These are phyloP conservation scores for Coprinopsis strossmayeri DNA, from an alignment of 768 basidiomycete genomes.

Conservation along the genomic window DNA sequence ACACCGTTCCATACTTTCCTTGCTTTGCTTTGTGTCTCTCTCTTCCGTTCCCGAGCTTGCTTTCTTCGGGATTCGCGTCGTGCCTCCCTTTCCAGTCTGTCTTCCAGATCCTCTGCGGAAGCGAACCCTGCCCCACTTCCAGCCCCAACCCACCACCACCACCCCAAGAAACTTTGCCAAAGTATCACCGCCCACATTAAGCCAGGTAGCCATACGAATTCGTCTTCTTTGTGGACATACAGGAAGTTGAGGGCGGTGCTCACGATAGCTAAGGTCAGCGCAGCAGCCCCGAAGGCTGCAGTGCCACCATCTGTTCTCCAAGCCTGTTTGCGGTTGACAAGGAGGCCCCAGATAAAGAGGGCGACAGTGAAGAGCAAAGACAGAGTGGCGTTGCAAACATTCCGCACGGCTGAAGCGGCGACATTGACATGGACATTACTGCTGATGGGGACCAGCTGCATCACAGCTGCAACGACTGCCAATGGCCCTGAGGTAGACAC, in stretches of 20 bases:
- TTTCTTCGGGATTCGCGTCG: conserved; percentile 46
- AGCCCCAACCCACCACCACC: conserved; percentile 99
- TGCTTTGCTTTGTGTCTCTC: conserved; percentile 45
- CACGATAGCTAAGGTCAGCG: conserved; percentile 73
- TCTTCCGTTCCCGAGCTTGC: conserved; percentile 39
- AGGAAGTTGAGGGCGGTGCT: conserved; percentile 85
- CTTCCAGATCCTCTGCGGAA: conserved; percentile 54
- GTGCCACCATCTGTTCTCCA: conserved; percentile 98
- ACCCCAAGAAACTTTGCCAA: conserved; percentile 96
- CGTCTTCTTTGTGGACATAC: conserved; percentile 77
- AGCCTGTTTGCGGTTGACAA: conserved; percentile 84
- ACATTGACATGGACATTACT: conserved; percentile 31
- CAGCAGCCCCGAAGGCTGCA: conserved; percentile 84
- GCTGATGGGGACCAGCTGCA: conserved; percentile 77
- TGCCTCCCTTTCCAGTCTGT: conserved; percentile 47
- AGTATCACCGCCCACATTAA: conserved; percentile 88
- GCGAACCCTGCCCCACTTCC: conserved; percentile 62
- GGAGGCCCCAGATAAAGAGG: conserved; percentile 88
- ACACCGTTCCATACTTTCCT: conserved; percentile 55
- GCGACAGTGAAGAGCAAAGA: conserved; percentile 88
- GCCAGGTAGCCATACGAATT: conserved; percentile 87
- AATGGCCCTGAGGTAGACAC: conserved; percentile 56
- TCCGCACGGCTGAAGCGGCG: conserved; percentile 71
- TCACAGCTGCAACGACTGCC: conserved; percentile 74
- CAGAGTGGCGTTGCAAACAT: conserved; percentile 95